Conservation (phyloP, 163 green algal genomes). For the Volvox carteri region DNA sequence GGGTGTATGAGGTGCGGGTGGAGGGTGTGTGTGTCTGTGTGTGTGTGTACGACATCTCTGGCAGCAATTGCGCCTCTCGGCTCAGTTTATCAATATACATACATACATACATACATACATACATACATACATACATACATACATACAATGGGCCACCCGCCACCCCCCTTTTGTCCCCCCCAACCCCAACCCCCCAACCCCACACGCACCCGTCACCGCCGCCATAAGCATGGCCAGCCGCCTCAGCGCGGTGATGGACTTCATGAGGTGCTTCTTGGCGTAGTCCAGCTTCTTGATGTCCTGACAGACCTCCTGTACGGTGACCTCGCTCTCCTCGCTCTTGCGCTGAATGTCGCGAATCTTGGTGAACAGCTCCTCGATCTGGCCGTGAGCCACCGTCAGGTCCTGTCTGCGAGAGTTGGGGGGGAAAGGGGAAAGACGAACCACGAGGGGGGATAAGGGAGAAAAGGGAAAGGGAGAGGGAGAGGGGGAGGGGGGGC, state of each 20-base stretch:
- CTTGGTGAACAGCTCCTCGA: slow-evolving; percentile 89
- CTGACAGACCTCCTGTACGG: slow-evolving; percentile 97
- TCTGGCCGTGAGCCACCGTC: slow-evolving; percentile 79
- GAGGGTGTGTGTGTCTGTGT: too few relatives aligned
- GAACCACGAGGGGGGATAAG: not conserved
- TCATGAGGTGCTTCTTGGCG: slow-evolving; percentile 96
- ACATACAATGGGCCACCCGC: too few relatives aligned
- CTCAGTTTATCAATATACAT: too few relatives aligned
- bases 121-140: too few relatives aligned
- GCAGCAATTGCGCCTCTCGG: too few relatives aligned
- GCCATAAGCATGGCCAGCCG: slow-evolving; percentile 89
- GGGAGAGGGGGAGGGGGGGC: not conserved
- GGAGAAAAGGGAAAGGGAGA: not conserved
- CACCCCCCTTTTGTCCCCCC: too few relatives aligned
- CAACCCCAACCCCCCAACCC: slow-evolving; percentile 53
- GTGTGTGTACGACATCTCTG: too few relatives aligned
- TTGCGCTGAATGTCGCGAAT: slow-evolving; percentile 93
- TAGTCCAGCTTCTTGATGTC: slow-evolving; percentile 98
- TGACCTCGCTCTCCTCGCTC: slow-evolving; percentile 91
- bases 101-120: too few relatives aligned
- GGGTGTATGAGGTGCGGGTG: too few relatives aligned
- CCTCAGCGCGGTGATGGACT: slow-evolving; percentile 94
- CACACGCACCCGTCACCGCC: slow-evolving; percentile 72
- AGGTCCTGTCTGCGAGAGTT: slow-evolving; percentile 83
- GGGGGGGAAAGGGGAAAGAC: not conserved